Conservation (phyloP, 768 basidiomycete genomes). For the Serendipita sp. region DNA sequence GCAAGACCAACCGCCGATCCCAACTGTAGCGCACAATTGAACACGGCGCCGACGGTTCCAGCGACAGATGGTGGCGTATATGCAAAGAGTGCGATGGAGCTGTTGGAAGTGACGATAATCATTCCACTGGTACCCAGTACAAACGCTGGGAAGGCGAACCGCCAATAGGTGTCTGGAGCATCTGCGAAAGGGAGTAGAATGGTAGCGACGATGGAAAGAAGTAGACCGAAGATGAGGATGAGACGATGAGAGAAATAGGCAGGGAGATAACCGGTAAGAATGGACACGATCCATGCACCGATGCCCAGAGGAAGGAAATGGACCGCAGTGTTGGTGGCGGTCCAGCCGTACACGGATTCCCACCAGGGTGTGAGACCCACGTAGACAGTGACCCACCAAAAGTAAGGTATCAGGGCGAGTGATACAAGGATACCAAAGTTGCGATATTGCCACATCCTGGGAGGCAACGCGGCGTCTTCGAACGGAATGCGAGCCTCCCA, state of each 20-base stretch:
- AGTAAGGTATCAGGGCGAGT: constrained; percentile 13
- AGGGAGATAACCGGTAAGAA: constrained; percentile 26
- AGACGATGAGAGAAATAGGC: constrained; percentile 16
- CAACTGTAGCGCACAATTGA: constrained; percentile 11
- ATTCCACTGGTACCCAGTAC: constrained; percentile 9
- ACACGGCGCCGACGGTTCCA: constrained; percentile 10
- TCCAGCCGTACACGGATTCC: constrained; percentile 8
- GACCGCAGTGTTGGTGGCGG: constrained; percentile 9
- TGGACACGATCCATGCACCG: constrained; percentile 20
- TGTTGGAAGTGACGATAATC: background rate
- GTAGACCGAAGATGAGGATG: constrained; percentile 7
- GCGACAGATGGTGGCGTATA: constrained; percentile 10
- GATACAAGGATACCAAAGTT: constrained; percentile 16
- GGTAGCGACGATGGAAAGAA: constrained; percentile 5
- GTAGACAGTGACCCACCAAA: constrained; percentile 3
- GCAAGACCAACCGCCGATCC: constrained; percentile 8
- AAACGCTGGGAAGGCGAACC: constrained; percentile 11
- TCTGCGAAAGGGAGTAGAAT: constrained; percentile 9
- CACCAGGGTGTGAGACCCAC: constrained; percentile 5
- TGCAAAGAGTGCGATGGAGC: background rate
- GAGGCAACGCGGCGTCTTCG: constrained; percentile 18
- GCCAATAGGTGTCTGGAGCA: constrained; percentile 8
- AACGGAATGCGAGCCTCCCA: constrained; percentile 25
- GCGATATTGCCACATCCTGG: constrained; percentile 19
- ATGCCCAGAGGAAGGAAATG: constrained; percentile 22